Conservation (phyloP, 345 rosid species). For the Tarenaya hassleriana region DNA sequence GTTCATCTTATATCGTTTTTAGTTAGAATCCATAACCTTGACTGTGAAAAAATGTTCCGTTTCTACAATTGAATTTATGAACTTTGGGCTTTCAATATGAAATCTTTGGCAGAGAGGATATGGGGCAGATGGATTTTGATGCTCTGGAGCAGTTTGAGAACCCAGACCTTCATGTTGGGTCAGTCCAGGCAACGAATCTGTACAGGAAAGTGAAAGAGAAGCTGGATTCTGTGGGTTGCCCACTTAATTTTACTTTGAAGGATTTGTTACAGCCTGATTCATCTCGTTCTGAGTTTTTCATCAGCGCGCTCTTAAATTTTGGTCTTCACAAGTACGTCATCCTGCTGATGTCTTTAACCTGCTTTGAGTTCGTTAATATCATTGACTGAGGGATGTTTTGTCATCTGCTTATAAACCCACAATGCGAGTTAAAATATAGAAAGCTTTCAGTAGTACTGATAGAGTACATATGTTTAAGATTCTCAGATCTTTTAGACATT, state of each 20-base stretch:
- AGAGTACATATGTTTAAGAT: too few species aligned
- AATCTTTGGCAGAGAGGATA: constrained; percentile 50
- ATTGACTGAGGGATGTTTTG: too few species aligned
- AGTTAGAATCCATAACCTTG: not conserved
- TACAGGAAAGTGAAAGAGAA: constrained; percentile 42
- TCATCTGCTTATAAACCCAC: too few species aligned
- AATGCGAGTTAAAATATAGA: not conserved
- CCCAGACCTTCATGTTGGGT: constrained; percentile 64
- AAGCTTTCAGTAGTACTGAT: not conserved
- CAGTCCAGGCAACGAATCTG: constrained; percentile 40
- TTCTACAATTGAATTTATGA: not conserved
- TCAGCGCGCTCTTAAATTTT: constrained; percentile 76
- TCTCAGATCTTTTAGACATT: too few species aligned
- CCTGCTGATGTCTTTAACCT: not conserved
- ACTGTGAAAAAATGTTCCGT: not conserved
- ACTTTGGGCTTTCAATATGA: constrained; percentile 1
- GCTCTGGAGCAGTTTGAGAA: constrained; percentile 82
- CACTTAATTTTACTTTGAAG: constrained; percentile 45
- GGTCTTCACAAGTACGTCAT: constrained; percentile 63
- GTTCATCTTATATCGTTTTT: too few species aligned
- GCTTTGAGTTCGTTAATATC: not conserved
- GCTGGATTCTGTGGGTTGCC: constrained; percentile 44
- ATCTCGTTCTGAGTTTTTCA: constrained; percentile 54
- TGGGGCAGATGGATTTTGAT: constrained; percentile 64
- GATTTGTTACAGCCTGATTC: constrained; percentile 63